phyloP scores from a whole-genome alignment of 2,329 filamentous ascomycete species.

The Penicillium sp. region DNA sequence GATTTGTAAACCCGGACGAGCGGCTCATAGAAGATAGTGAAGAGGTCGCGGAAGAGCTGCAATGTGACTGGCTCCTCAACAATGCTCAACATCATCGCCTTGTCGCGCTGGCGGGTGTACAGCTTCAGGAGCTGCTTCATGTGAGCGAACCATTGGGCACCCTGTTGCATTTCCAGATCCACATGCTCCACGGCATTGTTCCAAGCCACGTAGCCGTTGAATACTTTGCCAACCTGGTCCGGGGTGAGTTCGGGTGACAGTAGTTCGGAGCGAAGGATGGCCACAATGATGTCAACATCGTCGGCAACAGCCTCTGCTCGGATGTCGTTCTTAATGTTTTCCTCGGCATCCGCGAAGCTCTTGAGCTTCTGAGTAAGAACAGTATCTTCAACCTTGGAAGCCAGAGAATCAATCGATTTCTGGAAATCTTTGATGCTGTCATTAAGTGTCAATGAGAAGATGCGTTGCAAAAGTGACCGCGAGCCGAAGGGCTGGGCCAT shows the following conservation, averaged over 20 bases:
- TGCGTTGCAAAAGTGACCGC: conserved; percentile 81
- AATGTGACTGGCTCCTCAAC: conserved; percentile 96
- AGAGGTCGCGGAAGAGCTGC: conserved; percentile 89
- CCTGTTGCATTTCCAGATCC: conserved; percentile 78
- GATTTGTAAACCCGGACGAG: conserved; percentile 96
- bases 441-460: conserved; percentile 82
- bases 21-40: conserved; percentile 98
- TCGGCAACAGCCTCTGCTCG: conserved; percentile 64
- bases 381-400: conserved; percentile 68
- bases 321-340: conserved; percentile 64
- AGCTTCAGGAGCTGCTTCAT: conserved; percentile 92
- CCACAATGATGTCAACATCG: conserved; percentile 74
- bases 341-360: conserved; percentile 65
- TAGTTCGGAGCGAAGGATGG: conserved; percentile 69
- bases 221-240: conserved; percentile 72
- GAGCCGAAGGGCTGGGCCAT: conserved; percentile 88
- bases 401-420: conserved; percentile 70
- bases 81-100: conserved; percentile 90
- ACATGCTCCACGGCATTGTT: conserved; percentile 83
- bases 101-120: conserved; percentile 81
- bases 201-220: conserved; percentile 93
- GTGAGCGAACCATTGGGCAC: conserved; percentile 84
- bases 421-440: conserved; percentile 85
- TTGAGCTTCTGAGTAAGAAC: conserved; percentile 73
- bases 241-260: conserved; percentile 62